phyloP scores from a whole-genome alignment of 352 stramenopile species.

The Pythium oligandrum region DNA sequence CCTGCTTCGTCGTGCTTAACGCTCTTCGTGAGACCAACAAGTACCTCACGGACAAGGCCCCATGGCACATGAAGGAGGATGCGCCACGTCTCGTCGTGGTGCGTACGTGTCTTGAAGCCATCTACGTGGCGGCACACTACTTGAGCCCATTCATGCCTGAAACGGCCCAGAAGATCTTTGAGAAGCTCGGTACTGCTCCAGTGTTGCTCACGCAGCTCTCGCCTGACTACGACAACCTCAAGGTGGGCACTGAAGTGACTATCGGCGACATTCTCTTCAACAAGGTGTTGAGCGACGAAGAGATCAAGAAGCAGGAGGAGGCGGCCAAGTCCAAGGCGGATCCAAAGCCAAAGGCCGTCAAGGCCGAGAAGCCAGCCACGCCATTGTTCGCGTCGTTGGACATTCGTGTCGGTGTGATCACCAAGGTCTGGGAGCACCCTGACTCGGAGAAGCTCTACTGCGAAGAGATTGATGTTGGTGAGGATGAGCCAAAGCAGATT shows the following conservation, averaged over 20 bases:
- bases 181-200: conserved; percentile 90
- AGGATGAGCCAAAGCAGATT: conserved; percentile 91
- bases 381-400: conserved; percentile 74
- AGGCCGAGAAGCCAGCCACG: conserved; percentile 43
- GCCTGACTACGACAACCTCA: conserved; percentile 90
- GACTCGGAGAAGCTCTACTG: conserved; percentile 96
- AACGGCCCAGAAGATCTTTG: conserved; percentile 90
- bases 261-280: conserved; percentile 95
- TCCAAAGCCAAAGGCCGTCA: conserved; percentile 33
- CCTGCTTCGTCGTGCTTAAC: conserved; percentile 87
- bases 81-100: conserved; percentile 89
- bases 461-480: conserved; percentile 98
- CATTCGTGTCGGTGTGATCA: conserved; percentile 78
- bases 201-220: conserved; percentile 71
- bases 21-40: conserved; percentile 94
- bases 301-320: conserved; percentile 58
- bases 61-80: conserved; percentile 96
- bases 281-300: conserved; percentile 82
- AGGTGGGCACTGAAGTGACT: conserved; percentile 82
- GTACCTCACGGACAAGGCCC: conserved; percentile 96
- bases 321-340: conserved; percentile 39
- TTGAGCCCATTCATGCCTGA: conserved; percentile 92
- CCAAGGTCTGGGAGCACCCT: conserved; percentile 79
- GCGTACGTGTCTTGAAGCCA: conserved; percentile 94
- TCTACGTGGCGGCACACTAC: conserved; percentile 96